Evolutionary conservation across 495 filamentous ascomycete genomes (phyloP).

Genomic region (Daldinia loculata): DNA sequence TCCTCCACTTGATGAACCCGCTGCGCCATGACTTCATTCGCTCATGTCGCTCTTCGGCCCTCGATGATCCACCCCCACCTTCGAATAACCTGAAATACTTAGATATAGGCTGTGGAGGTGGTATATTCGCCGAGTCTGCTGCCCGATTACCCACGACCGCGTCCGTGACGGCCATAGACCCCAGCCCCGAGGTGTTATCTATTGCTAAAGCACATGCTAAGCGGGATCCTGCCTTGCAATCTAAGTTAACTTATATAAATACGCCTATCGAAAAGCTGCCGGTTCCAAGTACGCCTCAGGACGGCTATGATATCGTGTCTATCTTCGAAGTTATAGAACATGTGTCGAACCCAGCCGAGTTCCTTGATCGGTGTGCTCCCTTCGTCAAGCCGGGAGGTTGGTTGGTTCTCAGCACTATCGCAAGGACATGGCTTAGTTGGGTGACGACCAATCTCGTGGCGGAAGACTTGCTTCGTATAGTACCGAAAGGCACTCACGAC

Average conservation of each 20-base stretch:
- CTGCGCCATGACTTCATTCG: constrained; percentile 92
- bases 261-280: constrained; percentile 73
- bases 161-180: constrained; percentile 85
- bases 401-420: constrained; percentile 90
- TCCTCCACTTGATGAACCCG: constrained; percentile 98
- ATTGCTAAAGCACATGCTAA: constrained; percentile 79
- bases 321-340: constrained; percentile 97
- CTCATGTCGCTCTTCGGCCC: constrained; percentile 66
- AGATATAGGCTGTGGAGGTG: constrained; percentile 94
- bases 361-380: constrained; percentile 72
- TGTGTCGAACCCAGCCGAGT: constrained; percentile 73
- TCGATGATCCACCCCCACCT: constrained; percentile 37
- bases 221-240: constrained; percentile 68
- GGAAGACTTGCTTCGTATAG: constrained; percentile 86
- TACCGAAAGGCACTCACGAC: constrained; percentile 92
- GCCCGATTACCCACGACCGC: constrained; percentile 74
- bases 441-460: constrained; percentile 90
- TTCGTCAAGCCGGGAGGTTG: constrained; percentile 90
- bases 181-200: constrained; percentile 76
- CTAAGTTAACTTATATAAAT: constrained; percentile 74
- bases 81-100: constrained; percentile 69
- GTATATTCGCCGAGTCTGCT: constrained; percentile 93
- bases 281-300: constrained; percentile 47
- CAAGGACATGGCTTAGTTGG: constrained; percentile 85
- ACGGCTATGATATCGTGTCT: constrained; percentile 77